Evolutionary conservation across 139 green algal genomes (phyloP).

Genomic region (Diplosphaera chodatii): DNA sequence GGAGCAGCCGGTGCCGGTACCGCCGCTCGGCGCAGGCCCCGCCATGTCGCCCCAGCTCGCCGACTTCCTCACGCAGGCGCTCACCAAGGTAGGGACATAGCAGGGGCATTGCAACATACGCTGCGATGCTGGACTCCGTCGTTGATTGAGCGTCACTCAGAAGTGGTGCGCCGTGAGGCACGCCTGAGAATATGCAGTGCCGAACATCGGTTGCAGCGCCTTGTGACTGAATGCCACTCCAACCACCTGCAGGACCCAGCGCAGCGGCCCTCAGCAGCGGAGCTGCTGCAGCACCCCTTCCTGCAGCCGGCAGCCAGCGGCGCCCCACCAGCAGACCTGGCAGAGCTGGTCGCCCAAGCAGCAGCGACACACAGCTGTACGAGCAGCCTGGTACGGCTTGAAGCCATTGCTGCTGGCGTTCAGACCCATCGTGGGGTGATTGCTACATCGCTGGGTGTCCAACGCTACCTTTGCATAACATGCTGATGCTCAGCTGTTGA

Average conservation of each 20-base stretch:
- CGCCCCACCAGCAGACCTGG: neutral
- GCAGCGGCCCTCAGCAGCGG: constrained; percentile 48
- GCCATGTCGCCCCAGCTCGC: neutral
- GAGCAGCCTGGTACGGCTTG: neutral
- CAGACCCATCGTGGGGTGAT: too few species aligned
- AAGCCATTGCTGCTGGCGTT: too few species aligned
- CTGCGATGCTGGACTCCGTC: too few species aligned
- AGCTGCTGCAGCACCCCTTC: constrained; percentile 73
- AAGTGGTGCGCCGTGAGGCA: too few species aligned
- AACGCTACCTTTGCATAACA: too few species aligned
- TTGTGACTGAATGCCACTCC: too few species aligned
- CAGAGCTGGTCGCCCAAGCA: neutral
- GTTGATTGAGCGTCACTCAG: too few species aligned
- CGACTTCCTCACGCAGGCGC: neutral
- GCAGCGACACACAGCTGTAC: neutral
- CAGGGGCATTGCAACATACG: too few species aligned
- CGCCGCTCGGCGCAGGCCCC: neutral
- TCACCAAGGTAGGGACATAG: neutral
- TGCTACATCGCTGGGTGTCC: too few species aligned
- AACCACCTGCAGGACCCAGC: constrained; percentile 60
- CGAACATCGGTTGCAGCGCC: neutral
- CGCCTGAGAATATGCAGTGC: too few species aligned
- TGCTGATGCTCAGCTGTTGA: too few species aligned
- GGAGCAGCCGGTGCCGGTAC: neutral
- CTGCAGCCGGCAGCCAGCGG: constrained; percentile 6